Conservation (phyloP, 805 yeast genomes). For the Yamadazyma insecticola region DNA sequence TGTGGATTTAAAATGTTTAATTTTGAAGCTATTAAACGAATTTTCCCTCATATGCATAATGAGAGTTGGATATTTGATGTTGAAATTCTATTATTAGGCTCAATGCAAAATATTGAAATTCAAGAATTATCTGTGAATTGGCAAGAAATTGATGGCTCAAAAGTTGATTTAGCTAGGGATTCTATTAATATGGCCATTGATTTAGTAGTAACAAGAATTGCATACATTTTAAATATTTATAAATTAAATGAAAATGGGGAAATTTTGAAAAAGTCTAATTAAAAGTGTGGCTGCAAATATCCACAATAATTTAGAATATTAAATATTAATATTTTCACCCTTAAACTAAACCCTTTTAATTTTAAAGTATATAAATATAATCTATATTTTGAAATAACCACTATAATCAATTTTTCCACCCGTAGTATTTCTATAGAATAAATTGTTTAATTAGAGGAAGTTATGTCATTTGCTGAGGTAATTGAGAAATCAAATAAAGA, state of each 20-base stretch:
- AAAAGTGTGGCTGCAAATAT: not conserved
- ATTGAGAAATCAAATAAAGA: constrained; percentile 19
- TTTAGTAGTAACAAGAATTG: constrained; percentile 82
- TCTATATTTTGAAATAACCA: too few relatives aligned
- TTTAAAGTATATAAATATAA: too few relatives aligned
- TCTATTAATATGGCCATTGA: constrained; percentile 92
- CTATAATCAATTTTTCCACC: too few relatives aligned
- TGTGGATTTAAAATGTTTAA: constrained; percentile 96
- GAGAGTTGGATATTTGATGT: constrained; percentile 99
- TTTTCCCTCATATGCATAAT: constrained; percentile 90
- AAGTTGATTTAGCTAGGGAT: constrained; percentile 88
- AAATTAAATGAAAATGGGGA: constrained; percentile 23
- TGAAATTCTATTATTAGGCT: constrained; percentile 79
- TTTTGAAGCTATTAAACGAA: constrained; percentile 52
- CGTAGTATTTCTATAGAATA: not conserved
- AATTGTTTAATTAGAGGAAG: too few relatives aligned
- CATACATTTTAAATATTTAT: constrained; percentile 83
- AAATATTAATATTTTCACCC: not conserved
- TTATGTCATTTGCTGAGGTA: constrained; percentile 20
- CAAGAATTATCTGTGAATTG: constrained; percentile 84
- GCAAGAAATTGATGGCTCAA: constrained; percentile 97
- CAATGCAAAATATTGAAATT: constrained; percentile 60
- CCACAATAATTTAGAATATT: not conserved
- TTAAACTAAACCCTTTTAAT: too few relatives aligned
- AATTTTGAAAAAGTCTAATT: not conserved